Conservation (phyloP, 345 rosid genomes). For the Cardiospermum halicacabum region DNA sequence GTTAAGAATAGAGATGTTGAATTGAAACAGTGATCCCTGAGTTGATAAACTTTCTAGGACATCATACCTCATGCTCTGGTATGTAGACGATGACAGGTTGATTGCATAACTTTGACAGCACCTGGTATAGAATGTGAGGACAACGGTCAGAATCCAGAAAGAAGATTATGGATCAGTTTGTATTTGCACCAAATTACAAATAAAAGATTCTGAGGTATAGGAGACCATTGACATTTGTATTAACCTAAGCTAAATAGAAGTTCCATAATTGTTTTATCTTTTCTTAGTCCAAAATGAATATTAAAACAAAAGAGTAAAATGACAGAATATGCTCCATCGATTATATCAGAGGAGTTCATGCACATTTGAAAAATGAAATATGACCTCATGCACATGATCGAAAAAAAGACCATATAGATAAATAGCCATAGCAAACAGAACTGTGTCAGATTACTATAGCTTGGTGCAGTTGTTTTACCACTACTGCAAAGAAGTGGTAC, state of each 20-base stretch:
- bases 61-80: constrained; percentile 73
- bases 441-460: not conserved
- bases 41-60: too few relatives aligned
- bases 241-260: not conserved
- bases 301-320: not conserved
- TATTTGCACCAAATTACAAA: not conserved
- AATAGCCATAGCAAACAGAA: not conserved
- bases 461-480: not conserved
- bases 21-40: not conserved
- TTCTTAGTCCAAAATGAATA: not conserved
- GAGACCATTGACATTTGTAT: not conserved
- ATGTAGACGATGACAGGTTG: constrained; percentile 78
- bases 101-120: constrained; percentile 69
- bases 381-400: not conserved
- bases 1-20: not conserved
- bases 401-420: not conserved
- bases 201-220: too few relatives aligned
- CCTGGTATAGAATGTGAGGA: constrained; percentile 36
- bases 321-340: not conserved
- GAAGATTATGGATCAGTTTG: not conserved
- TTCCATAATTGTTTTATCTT: too few relatives aligned
- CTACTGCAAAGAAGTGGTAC: not conserved
- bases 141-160: constrained; percentile 12
- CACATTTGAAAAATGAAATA: not conserved
- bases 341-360: not conserved